Conservation (phyloP, 2,329 filamentous ascomycete genomes). For the Aspergillus clavatus region DNA sequence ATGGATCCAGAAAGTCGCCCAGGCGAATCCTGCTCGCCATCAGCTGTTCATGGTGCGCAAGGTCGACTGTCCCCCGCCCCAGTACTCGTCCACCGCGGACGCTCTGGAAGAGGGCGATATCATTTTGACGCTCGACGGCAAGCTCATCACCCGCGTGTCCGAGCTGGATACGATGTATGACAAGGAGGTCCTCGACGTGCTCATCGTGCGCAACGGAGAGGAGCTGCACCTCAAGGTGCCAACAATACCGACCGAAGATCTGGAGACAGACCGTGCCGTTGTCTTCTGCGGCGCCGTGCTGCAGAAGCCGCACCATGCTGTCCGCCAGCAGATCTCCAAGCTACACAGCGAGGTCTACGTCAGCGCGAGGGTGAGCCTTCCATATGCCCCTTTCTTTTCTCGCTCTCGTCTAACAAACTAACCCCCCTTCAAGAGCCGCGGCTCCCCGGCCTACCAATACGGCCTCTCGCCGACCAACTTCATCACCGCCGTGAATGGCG, state of each 20-base stretch:
- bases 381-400: background rate
- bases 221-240: conserved; percentile 72
- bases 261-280: conserved; percentile 88
- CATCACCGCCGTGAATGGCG: conserved; percentile 90
- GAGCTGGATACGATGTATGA: conserved; percentile 97
- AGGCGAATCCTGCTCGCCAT: conserved; percentile 84
- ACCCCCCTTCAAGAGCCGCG: conserved; percentile 53
- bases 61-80: conserved; percentile 59
- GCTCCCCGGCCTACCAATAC: conserved; percentile 82
- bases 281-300: conserved; percentile 93
- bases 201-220: conserved; percentile 79
- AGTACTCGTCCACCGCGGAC: conserved; percentile 43
- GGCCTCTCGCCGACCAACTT: conserved; percentile 95
- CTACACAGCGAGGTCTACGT: conserved; percentile 96
- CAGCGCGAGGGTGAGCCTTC: conserved; percentile 62
- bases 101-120: conserved; percentile 86
- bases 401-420: conserved; percentile 7
- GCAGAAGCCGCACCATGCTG: conserved; percentile 90
- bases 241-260: conserved; percentile 80
- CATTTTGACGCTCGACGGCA: conserved; percentile 81
- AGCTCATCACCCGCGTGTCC: conserved; percentile 86
- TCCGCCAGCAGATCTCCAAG: conserved; percentile 94
- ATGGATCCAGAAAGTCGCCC: conserved; percentile 87
- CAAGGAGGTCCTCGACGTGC: conserved; percentile 73
- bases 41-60: conserved; percentile 99